A percentile compares a stretch with the other conserved stretches of the same genome.
Conservation (phyloP, 1,139 yeast genomes). For the Candida gigantensis region DNA sequence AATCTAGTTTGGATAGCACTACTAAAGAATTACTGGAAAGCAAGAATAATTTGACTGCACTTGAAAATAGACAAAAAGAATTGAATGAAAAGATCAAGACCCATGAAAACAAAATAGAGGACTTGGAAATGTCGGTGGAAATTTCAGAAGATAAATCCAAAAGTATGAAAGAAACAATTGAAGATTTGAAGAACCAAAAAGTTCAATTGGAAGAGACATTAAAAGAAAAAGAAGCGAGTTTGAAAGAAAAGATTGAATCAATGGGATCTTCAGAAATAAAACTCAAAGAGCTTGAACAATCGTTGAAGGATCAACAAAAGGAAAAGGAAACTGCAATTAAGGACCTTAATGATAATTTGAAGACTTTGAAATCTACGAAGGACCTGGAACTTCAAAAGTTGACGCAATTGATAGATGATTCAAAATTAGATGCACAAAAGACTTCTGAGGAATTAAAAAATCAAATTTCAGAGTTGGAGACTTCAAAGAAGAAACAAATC, state of each 20-base stretch:
- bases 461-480: conserved; percentile 1
- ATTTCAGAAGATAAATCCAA: conserved; percentile 11
- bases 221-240: background rate
- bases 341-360: conserved; percentile 8
- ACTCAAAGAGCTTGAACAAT: conserved; percentile 7
- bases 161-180: conserved; percentile 10
- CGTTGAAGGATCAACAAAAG: conserved; percentile 11
- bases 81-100: conserved; percentile 5
- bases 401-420: conserved; percentile 4
- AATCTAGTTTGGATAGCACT: conserved; percentile 1
- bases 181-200: conserved; percentile 9
- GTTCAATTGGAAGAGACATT: conserved; percentile 6
- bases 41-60: background rate
- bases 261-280: conserved; percentile 5
- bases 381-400: conserved; percentile 6
- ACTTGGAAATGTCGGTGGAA: conserved; percentile 11
- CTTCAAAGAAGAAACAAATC: conserved; percentile 6
- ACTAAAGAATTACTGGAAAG: conserved; percentile 4
- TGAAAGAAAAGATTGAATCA: conserved; percentile 2
- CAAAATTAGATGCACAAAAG: conserved; percentile 4
- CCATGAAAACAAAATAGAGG: conserved; percentile 8
- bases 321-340: conserved; percentile 11
- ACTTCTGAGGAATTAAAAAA: conserved; percentile 1
- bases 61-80: conserved; percentile 5
- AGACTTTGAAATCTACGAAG: conserved; percentile 1